Evolutionary conservation across 1,139 yeast genomes (phyloP).

Genomic region (Zygoascus sp.): DNA sequence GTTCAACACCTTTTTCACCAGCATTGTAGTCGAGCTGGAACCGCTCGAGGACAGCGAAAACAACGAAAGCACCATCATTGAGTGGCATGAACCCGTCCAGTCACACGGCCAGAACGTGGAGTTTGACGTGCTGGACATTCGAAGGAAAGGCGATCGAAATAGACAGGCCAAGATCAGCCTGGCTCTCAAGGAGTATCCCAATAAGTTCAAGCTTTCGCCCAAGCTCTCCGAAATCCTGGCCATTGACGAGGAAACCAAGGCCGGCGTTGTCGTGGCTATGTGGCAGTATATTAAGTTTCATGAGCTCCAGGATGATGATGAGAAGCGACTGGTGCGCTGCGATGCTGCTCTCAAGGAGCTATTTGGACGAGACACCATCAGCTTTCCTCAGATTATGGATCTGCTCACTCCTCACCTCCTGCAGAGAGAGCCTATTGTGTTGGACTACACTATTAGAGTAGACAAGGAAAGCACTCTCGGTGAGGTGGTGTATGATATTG

Average conservation of each 20-base stretch:
- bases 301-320: constrained; percentile 55
- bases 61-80: constrained; percentile 43
- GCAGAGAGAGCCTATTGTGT: constrained; percentile 73
- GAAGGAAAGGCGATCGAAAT: constrained; percentile 68
- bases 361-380: constrained; percentile 39
- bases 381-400: constrained; percentile 72
- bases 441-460: constrained; percentile 73
- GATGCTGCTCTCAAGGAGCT: constrained; percentile 62
- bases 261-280: constrained; percentile 75
- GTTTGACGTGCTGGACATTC: constrained; percentile 87
- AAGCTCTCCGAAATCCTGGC: constrained; percentile 71
- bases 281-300: constrained; percentile 87
- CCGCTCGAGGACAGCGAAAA: constrained; percentile 32
- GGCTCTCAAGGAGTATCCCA: constrained; percentile 69
- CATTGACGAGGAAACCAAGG: constrained; percentile 71
- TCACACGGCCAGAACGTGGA: constrained; percentile 35
- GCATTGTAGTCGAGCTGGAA: constrained; percentile 72
- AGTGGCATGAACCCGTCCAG: constrained; percentile 56
- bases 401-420: constrained; percentile 57
- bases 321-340: constrained; percentile 55
- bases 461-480: constrained; percentile 77
- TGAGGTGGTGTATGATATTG: constrained; percentile 71
- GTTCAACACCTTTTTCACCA: constrained; percentile 78
- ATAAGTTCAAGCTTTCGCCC: constrained; percentile 58
- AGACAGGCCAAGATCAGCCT: constrained; percentile 68